Evolutionary conservation across 2,329 filamentous ascomycete genomes (phyloP).

Genomic region (Niveomyces coronatus): DNA sequence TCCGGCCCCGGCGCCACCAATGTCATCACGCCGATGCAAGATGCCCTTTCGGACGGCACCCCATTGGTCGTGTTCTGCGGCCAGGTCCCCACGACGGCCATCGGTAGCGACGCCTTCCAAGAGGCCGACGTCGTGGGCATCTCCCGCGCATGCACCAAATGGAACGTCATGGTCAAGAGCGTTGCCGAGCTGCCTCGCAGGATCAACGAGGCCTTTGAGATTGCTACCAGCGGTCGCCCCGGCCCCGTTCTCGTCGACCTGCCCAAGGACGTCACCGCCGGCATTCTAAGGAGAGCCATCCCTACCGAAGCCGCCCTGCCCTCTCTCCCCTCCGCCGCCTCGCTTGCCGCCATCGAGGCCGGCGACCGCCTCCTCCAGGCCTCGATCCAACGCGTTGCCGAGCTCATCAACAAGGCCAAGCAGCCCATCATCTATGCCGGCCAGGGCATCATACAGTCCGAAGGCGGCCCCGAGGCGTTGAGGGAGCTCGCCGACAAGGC

Average conservation of each 20-base stretch:
- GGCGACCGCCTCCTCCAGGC: conserved; percentile 60
- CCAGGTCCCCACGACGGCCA: conserved; percentile 81
- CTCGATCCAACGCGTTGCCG: conserved; percentile 67
- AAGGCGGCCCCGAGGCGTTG: conserved; percentile 69
- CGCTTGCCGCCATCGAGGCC: conserved; percentile 65
- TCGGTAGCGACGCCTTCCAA: conserved; percentile 94
- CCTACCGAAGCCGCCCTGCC: conserved; percentile 66
- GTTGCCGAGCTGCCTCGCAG: conserved; percentile 84
- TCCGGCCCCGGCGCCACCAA: conserved; percentile 96
- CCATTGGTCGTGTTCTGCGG: conserved; percentile 94
- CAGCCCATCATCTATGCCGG: conserved; percentile 94
- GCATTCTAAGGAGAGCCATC: conserved; percentile 72
- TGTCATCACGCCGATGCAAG: conserved; percentile 91
- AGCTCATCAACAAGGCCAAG: conserved; percentile 79
- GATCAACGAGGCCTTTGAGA: conserved; percentile 97
- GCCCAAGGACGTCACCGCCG: conserved; percentile 91
- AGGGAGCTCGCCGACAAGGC: conserved; percentile 84
- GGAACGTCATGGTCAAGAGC: conserved; percentile 98
- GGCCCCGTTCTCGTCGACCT: conserved; percentile 93
- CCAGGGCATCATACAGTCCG: conserved; percentile 72
- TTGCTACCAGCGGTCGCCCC: conserved; percentile 86
- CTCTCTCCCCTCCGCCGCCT: conserved; percentile 75
- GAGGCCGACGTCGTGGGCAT: conserved; percentile 93
- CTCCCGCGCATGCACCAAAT: conserved; percentile 91
- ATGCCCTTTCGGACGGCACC: conserved; percentile 89